These are phyloP conservation scores for Erysimum cheiranthoides DNA, from an alignment of 345 rosid genomes.

Conservation along the genomic window DNA sequence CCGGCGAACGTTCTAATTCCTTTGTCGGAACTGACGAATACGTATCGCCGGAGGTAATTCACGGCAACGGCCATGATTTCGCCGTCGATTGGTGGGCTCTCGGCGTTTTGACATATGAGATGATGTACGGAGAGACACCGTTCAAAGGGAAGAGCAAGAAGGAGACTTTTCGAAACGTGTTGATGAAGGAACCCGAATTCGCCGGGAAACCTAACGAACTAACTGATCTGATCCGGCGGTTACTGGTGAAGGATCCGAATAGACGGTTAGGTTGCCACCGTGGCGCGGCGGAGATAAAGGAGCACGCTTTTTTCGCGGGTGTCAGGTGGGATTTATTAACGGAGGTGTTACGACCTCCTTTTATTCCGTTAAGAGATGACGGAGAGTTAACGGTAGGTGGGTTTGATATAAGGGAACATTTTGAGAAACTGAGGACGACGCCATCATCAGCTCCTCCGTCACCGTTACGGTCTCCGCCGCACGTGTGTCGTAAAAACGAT, in stretches of 20 bases:
- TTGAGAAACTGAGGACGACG: conserved; percentile 45
- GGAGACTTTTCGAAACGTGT: conserved; percentile 79
- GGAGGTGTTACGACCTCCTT: conserved; percentile 83
- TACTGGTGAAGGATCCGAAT: conserved; percentile 74
- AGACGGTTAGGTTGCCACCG: conserved; percentile 67
- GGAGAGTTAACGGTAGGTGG: conserved; percentile 44
- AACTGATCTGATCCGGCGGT: conserved; percentile 69
- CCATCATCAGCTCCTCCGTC: conserved; percentile 51
- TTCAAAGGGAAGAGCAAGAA: conserved; percentile 78
- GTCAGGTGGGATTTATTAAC: conserved; percentile 78
- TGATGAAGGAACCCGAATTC: conserved; percentile 65
- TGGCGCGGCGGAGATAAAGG: conserved; percentile 84
- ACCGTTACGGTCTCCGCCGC: conserved; percentile 49
- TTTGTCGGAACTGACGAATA: conserved; percentile 97
- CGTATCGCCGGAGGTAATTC: conserved; percentile 87
- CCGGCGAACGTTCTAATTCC: conserved; percentile 76
- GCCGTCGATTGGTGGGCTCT: conserved; percentile 99
- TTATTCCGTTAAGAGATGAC: conserved; percentile 69
- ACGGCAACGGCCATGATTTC: conserved; percentile 90
- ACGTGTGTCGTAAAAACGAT: conserved; percentile 35
- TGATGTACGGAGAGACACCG: conserved; percentile 86
- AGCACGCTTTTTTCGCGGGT: conserved; percentile 72
- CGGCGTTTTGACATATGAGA: conserved; percentile 79
- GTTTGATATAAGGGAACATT: conserved; percentile 52
- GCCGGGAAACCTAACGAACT: conserved; percentile 64